These are phyloP conservation scores for Cryoendolithus antarcticus DNA, from an alignment of 2,329 filamentous ascomycete genomes.

Conservation along the genomic window DNA sequence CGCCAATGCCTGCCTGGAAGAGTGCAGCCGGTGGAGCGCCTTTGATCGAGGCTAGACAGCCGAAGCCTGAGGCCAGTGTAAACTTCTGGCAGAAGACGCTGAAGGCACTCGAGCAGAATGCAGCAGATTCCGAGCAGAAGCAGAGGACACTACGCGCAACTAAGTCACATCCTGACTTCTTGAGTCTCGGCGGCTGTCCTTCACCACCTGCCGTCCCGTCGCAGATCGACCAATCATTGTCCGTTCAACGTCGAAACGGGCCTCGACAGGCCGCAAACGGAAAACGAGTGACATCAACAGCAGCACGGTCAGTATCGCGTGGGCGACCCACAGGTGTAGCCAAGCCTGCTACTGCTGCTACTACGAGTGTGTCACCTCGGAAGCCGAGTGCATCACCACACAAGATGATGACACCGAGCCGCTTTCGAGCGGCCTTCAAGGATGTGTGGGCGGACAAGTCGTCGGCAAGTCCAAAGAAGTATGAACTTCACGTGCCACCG, in stretches of 20 bases:
- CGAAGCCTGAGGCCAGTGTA: constrained; percentile 29
- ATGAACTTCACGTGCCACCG: constrained; percentile 35
- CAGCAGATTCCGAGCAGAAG: constrained; percentile 31
- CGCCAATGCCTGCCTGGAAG: constrained; percentile 37
- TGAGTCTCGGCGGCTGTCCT: constrained; percentile 23
- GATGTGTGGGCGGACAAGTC: constrained; percentile 43
- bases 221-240: constrained; percentile 18
- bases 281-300: constrained; percentile 10
- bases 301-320: constrained; percentile 21
- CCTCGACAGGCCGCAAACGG: constrained; percentile 19
- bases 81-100: constrained; percentile 44
- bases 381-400: constrained; percentile 24
- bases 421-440: constrained; percentile 31
- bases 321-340: constrained; percentile 19
- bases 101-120: constrained; percentile 39
- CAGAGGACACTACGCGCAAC: constrained; percentile 22
- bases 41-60: constrained; percentile 16
- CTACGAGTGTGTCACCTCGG: constrained; percentile 14
- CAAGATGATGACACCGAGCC: constrained; percentile 44
- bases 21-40: constrained; percentile 5
- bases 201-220: constrained; percentile 21
- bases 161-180: constrained; percentile 24
- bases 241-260: constrained; percentile 15
- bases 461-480: constrained; percentile 32
- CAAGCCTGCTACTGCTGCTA: constrained; percentile 14